These are phyloP conservation scores for Dothistroma pini DNA, from an alignment of 2,329 filamentous ascomycete genomes.

Conservation along the genomic window DNA sequence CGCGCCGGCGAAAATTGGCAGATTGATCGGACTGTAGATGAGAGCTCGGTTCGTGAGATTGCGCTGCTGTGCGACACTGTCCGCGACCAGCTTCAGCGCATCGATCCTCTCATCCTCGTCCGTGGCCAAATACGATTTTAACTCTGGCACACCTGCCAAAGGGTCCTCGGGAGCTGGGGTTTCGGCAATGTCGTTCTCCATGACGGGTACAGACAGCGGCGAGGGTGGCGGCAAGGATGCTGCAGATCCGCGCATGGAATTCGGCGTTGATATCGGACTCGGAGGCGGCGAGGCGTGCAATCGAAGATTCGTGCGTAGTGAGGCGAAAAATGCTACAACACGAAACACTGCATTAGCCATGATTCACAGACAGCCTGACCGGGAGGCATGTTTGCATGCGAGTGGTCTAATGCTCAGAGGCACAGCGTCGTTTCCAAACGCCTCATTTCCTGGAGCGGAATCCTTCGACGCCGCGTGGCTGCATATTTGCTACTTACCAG, in stretches of 20 bases:
- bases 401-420: background rate
- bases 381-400: background rate
- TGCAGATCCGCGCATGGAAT: slow-evolving; percentile 46
- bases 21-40: slow-evolving; percentile 57
- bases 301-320: slow-evolving; percentile 74
- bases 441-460: background rate
- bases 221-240: slow-evolving; percentile 52
- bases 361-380: background rate
- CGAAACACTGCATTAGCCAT: slow-evolving; percentile 8
- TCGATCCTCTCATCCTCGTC: slow-evolving; percentile 59
- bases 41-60: slow-evolving; percentile 62
- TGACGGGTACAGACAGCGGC: slow-evolving; percentile 37
- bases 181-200: slow-evolving; percentile 19
- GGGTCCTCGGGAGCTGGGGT: slow-evolving; percentile 29
- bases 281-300: slow-evolving; percentile 56
- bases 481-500: slow-evolving; percentile 29
- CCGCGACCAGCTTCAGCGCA: slow-evolving; percentile 70
- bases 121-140: slow-evolving; percentile 56
- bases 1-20: slow-evolving; percentile 38
- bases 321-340: slow-evolving; percentile 71
- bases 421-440: background rate
- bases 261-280: slow-evolving; percentile 63
- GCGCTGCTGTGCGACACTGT: slow-evolving; percentile 78
- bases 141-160: slow-evolving; percentile 58
- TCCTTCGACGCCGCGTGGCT: background rate